Conservation (phyloP, 345 rosid genomes). For the Eutrema yunnanense region DNA sequence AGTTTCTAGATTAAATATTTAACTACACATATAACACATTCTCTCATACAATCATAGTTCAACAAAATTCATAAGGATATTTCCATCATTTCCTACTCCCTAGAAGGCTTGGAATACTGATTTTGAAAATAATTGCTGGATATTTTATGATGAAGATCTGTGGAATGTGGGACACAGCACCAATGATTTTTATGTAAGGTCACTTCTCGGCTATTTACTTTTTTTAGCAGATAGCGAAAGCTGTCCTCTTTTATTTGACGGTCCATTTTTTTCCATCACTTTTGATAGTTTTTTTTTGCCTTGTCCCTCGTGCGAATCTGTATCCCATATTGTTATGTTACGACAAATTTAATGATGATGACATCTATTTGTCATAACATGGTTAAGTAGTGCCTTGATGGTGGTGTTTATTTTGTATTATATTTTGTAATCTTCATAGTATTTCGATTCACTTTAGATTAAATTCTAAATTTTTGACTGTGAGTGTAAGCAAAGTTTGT, state of each 20-base stretch:
- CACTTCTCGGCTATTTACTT: neutral
- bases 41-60: neutral
- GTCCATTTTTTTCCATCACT: slow-evolving; percentile 4
- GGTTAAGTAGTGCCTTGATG: neutral
- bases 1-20: neutral
- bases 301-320: slow-evolving; percentile 19
- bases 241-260: neutral
- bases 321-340: neutral
- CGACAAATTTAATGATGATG: neutral
- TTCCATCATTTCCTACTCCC: neutral
- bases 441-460: neutral
- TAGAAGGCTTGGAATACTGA: neutral
- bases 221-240: neutral
- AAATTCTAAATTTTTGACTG: neutral
- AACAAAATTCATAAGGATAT: neutral
- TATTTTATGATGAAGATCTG: neutral
- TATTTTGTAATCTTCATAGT: neutral
- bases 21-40: neutral
- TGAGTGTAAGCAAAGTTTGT: neutral
- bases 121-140: neutral
- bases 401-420: neutral
- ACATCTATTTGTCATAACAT: neutral
- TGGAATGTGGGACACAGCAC: neutral
- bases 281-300: neutral
- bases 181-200: slow-evolving; percentile 9